Base-by-base conservation (phyloP, 2,329 filamentous ascomycete species). In the Camillea tinctor region DNA sequence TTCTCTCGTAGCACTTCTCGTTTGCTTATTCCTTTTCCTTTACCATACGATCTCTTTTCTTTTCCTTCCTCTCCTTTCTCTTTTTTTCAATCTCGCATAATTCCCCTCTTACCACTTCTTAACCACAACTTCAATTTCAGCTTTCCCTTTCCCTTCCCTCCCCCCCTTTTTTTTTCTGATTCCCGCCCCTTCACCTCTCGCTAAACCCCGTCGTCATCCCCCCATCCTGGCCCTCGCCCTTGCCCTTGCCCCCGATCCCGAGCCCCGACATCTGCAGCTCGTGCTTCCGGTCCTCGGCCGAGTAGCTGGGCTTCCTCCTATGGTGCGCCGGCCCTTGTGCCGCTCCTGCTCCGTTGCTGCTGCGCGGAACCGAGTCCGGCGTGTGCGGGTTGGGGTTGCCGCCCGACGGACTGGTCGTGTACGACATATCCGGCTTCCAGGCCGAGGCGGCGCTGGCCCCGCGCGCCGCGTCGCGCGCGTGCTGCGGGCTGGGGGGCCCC, bases 241-340 rank as follows among this genome's bases (percentile, higher is more conserved):
- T 24, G 1, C 23, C 60, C 13, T 50, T 23, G 52, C 71, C 73
- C 6, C 36, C 36, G 7, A 30, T n/a, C 4, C 36, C 36, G 7
- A n/a, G 13, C 17, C 36, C 36, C 2, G 36, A 15, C 80, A 83
- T 80, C 66, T 84, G 81, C 72, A 82, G 67, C 57, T 73, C 73
- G 63, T 79, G 82, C 71, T 84, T 84, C 71, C 78, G 77, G 69
- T 84, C 83, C 72, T 87, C 80, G 40, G 76, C 74, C 67, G 75
- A 79, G 76, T 80, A 86, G 73, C 81, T 84, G 69, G 81, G 80
- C 52, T 58, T 60, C 52, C 81, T 79, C 7, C 26, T 3, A 7
- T 30, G 26, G 26, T 30, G 7, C 6, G 7, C 26, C 26, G 7
- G 24, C 26, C 7, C 3, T 11, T 3, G 26, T 7, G n/a, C n/a